Conservation (phyloP, 352 stramenopile species). For the Stramenopiles sp. region DNA sequence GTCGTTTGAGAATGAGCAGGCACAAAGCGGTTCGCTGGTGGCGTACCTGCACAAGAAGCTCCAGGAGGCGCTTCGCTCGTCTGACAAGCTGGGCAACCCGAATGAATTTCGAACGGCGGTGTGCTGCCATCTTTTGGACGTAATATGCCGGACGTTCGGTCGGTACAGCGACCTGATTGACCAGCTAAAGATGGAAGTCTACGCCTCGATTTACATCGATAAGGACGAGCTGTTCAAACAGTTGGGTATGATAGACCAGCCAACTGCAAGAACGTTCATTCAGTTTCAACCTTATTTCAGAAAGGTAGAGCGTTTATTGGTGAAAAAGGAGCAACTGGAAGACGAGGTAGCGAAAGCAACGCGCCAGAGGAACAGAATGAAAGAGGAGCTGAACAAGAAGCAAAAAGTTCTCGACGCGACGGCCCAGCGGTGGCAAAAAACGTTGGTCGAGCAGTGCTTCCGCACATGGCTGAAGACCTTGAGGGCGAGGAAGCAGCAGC, state of each 20-base stretch:
- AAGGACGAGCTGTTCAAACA: neutral
- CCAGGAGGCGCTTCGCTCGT: neutral
- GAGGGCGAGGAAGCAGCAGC: neutral
- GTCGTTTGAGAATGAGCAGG: neutral
- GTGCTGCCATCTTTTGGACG: neutral
- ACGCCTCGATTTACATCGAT: slow-evolving; percentile 3
- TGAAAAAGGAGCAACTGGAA: neutral
- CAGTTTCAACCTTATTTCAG: slow-evolving; percentile 2
- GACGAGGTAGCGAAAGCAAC: neutral
- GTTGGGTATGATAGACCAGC: neutral
- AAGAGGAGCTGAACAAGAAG: slow-evolving; percentile 7
- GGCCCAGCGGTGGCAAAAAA: slow-evolving; percentile 5
- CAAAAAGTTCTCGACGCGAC: slow-evolving; percentile 6
- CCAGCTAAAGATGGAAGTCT: neutral
- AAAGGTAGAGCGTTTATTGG: slow-evolving; percentile 1
- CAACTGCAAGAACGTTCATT: slow-evolving; percentile 1
- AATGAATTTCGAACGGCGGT: slow-evolving; percentile 2
- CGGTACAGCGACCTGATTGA: neutral
- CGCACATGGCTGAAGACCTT: slow-evolving; percentile 3
- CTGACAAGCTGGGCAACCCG: neutral
- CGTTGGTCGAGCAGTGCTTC: neutral
- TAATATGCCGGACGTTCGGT: neutral
- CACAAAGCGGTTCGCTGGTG: neutral
- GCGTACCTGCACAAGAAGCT: neutral
- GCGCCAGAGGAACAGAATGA: slow-evolving; percentile 7